Evolutionary conservation across 2,329 filamentous ascomycete genomes (phyloP), one percentile per base, ranked within the genome.

Genomic region (Ophiobolus disseminans): DNA sequence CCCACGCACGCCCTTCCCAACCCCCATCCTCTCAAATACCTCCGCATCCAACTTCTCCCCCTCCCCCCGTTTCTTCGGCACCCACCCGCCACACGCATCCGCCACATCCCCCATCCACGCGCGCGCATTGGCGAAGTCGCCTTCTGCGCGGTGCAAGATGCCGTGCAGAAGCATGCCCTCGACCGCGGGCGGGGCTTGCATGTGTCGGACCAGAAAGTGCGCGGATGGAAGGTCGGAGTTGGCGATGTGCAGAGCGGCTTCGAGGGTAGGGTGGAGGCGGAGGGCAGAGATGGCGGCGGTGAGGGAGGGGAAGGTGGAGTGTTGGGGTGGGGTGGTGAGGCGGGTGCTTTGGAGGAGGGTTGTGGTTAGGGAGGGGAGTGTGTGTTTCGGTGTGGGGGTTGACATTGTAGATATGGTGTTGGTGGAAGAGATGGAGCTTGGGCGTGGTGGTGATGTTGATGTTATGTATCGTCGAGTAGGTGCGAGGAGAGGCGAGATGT

Each of bases 101-200:
- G 30, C 40, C 9, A 82, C 76, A 59, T 81, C 75, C 1, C 65
- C 55, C 43, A 80, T 76, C 80, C 79, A 82, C 0, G 75, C 73
- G 25, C 76, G 58, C 5, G 78, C 73, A 52, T 82, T 81, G 19
- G 75, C 66, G 42, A 78, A 74, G 46, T 82, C 79, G 3, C 79
- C 79, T 61, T 82, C 80, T 20, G 80, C 70, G 1, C 78, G 69
- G 48, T 82, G 79, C 50, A 83, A 58, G 11, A 82, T 76, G 3
- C 75, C 75, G 52, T 82, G 80, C 1, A 81, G 67, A 30, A 78
- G 75, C 79, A 82, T 82, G 13, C 75, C 76, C 51, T 82, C 80
- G 31, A 71, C 70, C 0, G 76, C 76, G 0, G 80, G 79, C 11
- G 72, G 60, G 7, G 74, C 72, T 62, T 80, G 75, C 78, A 81